Base-by-base conservation (phyloP, 305 asterid species). In the Petunia hybrid region DNA sequence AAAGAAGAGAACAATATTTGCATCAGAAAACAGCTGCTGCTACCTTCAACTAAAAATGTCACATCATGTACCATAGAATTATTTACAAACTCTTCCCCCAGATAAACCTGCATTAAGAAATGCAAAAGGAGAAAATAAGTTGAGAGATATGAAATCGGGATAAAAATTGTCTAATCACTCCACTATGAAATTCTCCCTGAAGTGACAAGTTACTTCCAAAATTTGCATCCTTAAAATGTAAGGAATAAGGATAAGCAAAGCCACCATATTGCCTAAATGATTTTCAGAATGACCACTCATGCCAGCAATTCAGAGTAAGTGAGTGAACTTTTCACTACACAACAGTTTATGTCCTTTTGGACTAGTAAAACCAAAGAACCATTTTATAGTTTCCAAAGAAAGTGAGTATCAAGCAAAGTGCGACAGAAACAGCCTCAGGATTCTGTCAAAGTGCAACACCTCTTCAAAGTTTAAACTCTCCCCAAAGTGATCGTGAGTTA, bases 31-130 rank as follows among this genome's bases (percentile, higher is more conserved):
- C 31, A 22, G 31, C 77, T 79, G 1, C 22, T n/a, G 59, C 84
- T 60, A 97, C 99, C 99, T 97, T 97, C 99, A 80, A 97, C 93
- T 85, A 97, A 91, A 86, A 94, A 97, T 48, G 98, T 92, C 83
- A 97, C 99, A 78, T 97, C 99, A 10, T 99, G 90, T 64, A 97
- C 82, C 9, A 99, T 97, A 45, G 96, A 83, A 87, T 88, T 94
- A 83, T 97, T 97, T 74, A 97, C 98, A 83, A 87, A 97, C 86
- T 92, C 91, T 90, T 97, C 99, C 12, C 98, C 98, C 89, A 97
- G 84, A 87, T 93, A 97, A 80, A 97, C 98, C 98, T 97, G 96
- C 87, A 85, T 59, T 57, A 88, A 71, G 43, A 84, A 80, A 63
- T 70, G 61, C 61, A 70, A 40, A 5, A 64, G 22, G 70, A 48